A percentile compares a stretch with the other conserved stretches of the same genome.
Evolutionary conservation across 352 stramenopile genomes (phyloP).

Genomic region (Peronospora farinosa): DNA sequence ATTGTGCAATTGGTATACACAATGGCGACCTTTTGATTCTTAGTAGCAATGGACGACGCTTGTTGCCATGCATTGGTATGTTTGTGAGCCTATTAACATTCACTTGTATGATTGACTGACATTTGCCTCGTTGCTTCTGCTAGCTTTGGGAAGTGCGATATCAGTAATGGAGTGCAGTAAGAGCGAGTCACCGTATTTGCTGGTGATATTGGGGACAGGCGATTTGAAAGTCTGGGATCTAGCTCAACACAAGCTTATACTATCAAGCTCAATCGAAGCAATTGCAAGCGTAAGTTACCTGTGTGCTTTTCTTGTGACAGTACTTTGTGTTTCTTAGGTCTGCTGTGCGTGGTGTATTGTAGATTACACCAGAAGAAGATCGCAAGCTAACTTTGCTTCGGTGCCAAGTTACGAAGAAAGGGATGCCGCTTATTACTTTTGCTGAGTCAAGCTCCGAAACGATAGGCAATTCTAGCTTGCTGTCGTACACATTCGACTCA

Average conservation of each 20-base stretch:
- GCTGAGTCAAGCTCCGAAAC: constrained; percentile 49
- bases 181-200: constrained; percentile 51
- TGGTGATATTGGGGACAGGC: constrained; percentile 63
- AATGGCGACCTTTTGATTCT: constrained; percentile 68
- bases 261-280: constrained; percentile 61
- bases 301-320: neutral
- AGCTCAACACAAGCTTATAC: constrained; percentile 31
- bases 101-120: neutral
- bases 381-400: constrained; percentile 62
- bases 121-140: constrained; percentile 1
- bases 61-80: constrained; percentile 78
- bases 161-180: constrained; percentile 71
- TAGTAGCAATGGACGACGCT: constrained; percentile 47
- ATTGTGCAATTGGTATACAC: constrained; percentile 53
- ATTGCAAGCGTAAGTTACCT: constrained; percentile 42
- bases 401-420: constrained; percentile 59
- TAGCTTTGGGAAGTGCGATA: constrained; percentile 57
- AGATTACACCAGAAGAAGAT: constrained; percentile 22
- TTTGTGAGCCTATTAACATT: constrained; percentile 1
- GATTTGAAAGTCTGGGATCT: constrained; percentile 74
- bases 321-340: constrained; percentile 2
- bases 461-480: constrained; percentile 45
- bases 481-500: constrained; percentile 77
- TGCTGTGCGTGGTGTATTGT: constrained; percentile 1
- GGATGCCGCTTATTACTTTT: constrained; percentile 80